Evolutionary conservation across 2,329 filamentous ascomycete genomes (phyloP).

Genomic region (Drechslerella stenobrocha): DNA sequence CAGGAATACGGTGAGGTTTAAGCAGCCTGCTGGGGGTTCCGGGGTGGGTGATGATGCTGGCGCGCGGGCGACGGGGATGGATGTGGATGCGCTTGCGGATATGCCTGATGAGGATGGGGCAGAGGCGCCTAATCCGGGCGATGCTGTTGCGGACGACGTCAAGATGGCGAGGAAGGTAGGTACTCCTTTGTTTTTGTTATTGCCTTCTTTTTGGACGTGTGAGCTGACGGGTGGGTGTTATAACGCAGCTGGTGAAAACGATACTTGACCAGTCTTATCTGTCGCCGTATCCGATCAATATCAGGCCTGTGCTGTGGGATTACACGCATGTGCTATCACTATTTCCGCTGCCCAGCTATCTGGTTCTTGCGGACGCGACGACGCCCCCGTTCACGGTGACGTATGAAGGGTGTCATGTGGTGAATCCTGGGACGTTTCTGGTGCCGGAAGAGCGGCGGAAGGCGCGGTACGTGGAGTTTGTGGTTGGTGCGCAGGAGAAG

Average conservation of each 20-base stretch:
- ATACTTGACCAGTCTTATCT: slow-evolving; percentile 87
- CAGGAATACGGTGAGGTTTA: slow-evolving; percentile 73
- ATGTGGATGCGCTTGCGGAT: slow-evolving; percentile 56
- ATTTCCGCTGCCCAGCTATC: slow-evolving; percentile 61
- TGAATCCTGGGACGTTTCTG: slow-evolving; percentile 84
- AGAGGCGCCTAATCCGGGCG: slow-evolving; percentile 12
- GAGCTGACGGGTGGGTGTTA: slow-evolving; percentile 61
- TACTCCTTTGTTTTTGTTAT: slow-evolving; percentile 45
- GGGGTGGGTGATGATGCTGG: slow-evolving; percentile 5
- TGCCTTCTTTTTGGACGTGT: slow-evolving; percentile 50
- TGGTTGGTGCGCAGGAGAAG: slow-evolving; percentile 63
- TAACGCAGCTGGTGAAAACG: slow-evolving; percentile 76
- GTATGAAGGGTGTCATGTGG: slow-evolving; percentile 92
- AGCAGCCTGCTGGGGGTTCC: slow-evolving; percentile 54
- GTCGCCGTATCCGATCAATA: slow-evolving; percentile 78
- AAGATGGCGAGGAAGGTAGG: slow-evolving; percentile 50
- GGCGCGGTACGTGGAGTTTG: slow-evolving; percentile 86
- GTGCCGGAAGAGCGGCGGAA: slow-evolving; percentile 69
- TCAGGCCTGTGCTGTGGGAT: slow-evolving; percentile 88
- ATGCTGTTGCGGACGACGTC: slow-evolving; percentile 59
- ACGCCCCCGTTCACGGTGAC: slow-evolving; percentile 81
- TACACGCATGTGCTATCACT: slow-evolving; percentile 72
- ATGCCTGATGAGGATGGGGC: slow-evolving; percentile 36
- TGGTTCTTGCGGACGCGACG: slow-evolving; percentile 81
- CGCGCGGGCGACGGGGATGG: slow-evolving; percentile 57